Evolutionary conservation across 257 asterid genomes (phyloP).

Genomic region (Lantana camara): DNA sequence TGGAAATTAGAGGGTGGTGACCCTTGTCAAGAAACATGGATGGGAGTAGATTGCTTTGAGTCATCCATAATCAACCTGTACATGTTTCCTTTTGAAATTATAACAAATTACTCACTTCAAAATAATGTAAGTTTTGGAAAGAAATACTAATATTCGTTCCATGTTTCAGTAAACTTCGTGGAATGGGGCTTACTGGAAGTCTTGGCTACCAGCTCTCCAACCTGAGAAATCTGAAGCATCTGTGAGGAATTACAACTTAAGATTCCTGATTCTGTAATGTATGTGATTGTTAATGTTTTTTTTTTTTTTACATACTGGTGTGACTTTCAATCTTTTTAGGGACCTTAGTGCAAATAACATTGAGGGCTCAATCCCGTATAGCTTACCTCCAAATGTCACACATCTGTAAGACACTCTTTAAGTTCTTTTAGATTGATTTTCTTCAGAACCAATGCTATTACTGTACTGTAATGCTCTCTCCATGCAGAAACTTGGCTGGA

Average conservation of each 20-base stretch:
- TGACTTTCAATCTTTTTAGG: slow-evolving; percentile 40
- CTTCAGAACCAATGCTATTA: neutral
- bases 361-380: slow-evolving; percentile 62
- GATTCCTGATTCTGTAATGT: slow-evolving; percentile 7
- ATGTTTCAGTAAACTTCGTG: slow-evolving; percentile 65
- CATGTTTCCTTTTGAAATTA: slow-evolving; percentile 5
- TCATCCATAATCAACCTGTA: slow-evolving; percentile 77
- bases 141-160: neutral
- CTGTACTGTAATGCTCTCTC: neutral
- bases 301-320: slow-evolving; percentile 18
- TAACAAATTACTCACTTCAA: neutral
- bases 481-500: slow-evolving; percentile 68
- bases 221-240: slow-evolving; percentile 65
- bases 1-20: slow-evolving; percentile 83
- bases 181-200: slow-evolving; percentile 63
- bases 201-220: slow-evolving; percentile 62
- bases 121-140: neutral
- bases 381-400: slow-evolving; percentile 71
- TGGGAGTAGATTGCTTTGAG: slow-evolving; percentile 67
- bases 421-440: slow-evolving; percentile 13
- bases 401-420: slow-evolving; percentile 60
- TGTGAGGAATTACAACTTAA: slow-evolving; percentile 45
- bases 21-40: slow-evolving; percentile 84
- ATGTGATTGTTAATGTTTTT: neutral
- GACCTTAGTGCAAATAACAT: slow-evolving; percentile 81